A percentile compares a stretch with the other conserved stretches of the same genome.
Evolutionary conservation across 108 stramenopile species (phyloP).

Genomic region (Skeletonema potamos): DNA sequence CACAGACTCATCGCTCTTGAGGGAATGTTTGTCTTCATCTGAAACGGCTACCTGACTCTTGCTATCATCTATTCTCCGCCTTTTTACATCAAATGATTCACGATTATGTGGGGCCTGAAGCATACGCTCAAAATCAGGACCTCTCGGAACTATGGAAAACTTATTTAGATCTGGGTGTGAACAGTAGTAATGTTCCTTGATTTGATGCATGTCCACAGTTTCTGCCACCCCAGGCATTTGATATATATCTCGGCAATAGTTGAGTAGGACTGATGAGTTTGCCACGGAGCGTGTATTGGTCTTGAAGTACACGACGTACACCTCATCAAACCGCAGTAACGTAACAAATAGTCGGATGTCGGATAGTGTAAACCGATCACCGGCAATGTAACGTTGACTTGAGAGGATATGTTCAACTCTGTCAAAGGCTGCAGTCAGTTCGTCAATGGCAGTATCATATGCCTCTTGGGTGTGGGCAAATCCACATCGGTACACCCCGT

Average conservation of each 20-base stretch:
- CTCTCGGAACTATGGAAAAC: constrained; percentile 80
- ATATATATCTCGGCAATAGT: constrained; percentile 95
- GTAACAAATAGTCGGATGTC: constrained; percentile 96
- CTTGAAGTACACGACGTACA: constrained; percentile 92
- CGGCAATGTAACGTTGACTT: constrained; percentile 77
- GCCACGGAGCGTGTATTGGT: constrained; percentile 81
- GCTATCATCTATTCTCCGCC: background rate
- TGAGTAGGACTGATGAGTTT: constrained; percentile 83
- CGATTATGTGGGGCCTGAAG: constrained; percentile 66
- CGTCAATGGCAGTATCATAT: constrained; percentile 89
- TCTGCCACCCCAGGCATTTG: constrained; percentile 87
- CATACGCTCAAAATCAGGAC: constrained; percentile 62
- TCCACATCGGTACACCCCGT: constrained; percentile 97
- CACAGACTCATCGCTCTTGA: background rate
- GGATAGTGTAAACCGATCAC: constrained; percentile 88
- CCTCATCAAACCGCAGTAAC: constrained; percentile 92
- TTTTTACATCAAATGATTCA: constrained; percentile 12
- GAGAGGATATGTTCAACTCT: constrained; percentile 72
- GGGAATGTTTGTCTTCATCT: background rate
- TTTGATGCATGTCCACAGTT: constrained; percentile 93
- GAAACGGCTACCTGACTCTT: background rate
- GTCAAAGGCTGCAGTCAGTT: constrained; percentile 91
- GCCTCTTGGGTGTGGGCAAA: constrained; percentile 93
- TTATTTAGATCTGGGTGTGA: constrained; percentile 86
- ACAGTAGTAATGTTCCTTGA: constrained; percentile 94